Evolutionary conservation across 208 protist genomes (phyloP), one percentile per base, ranked within the genome.

Genomic region (Herpetomonas samuelpessoai): DNA sequence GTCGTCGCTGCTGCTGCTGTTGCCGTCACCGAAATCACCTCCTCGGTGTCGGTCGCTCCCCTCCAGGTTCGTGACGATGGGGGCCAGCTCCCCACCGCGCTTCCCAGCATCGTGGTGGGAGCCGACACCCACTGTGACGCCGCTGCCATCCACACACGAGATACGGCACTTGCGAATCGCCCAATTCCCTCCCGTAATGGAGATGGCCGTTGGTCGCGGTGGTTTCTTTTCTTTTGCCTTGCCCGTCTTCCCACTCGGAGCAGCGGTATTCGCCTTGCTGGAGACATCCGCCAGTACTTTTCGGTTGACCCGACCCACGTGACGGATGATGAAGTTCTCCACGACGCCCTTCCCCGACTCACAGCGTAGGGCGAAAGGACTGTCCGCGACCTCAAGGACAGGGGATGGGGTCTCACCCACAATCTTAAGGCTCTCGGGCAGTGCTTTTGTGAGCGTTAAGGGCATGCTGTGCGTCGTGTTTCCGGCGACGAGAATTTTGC

Each of bases 251-350:
- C 18, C 44, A 22, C 31, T 35, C 0, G 45, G 39, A 3, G 45
- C 16, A 3, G 14, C 39, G 25, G 35, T 16, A 1, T 3, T 19
- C 2, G 6, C 44, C 25, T 54, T 10, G 38, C 49, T 35, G 21
- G 50, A 63, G 0, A 28, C 39, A n/a, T 60, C 53, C 22, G 19
- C 25, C 7, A 48, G 18, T 6, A 19, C 10, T 19, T 48, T 48
- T 6, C 44, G 44, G 46, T n/a, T 49, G 41, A 45, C 1, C 30
- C 63, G 52, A 48, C 73, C 81, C 24, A 70, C 58, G 48, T 93
- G 81, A 28, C 87, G 83, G 52, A 93, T 77, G 27, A 88, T 72
- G 53, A 93, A 89, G 71, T 93, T 90, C 57, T 85, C 76, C 16
- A 93, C 46, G 26, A 61, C 76, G 18, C 87, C 87, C 14, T 65